Conservation (phyloP, 352 stramenopile genomes). For the Phytopythium ostracodes region DNA sequence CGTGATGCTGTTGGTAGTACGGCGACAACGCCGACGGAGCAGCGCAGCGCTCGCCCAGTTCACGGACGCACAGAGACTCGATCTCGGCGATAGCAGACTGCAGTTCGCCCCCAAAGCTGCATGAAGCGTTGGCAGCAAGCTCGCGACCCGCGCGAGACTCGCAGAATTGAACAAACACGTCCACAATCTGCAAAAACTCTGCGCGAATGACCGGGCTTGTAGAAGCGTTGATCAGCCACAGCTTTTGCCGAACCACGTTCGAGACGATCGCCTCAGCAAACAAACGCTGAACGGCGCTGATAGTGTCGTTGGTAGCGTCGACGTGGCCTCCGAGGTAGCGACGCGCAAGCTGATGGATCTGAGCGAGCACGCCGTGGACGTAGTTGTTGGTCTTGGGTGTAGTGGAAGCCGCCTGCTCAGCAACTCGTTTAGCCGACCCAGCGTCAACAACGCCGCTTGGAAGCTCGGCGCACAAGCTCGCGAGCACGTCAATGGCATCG, state of each 20-base stretch:
- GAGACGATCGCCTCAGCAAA: slow-evolving; percentile 27
- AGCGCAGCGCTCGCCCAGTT: slow-evolving; percentile 25
- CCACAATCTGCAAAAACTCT: slow-evolving; percentile 47
- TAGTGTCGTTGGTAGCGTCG: slow-evolving; percentile 9
- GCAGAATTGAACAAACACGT: slow-evolving; percentile 35
- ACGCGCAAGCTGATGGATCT: slow-evolving; percentile 46
- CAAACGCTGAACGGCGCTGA: slow-evolving; percentile 12
- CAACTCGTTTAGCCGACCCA: background rate
- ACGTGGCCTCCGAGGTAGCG: slow-evolving; percentile 26
- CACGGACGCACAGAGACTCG: slow-evolving; percentile 22
- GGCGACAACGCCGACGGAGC: background rate
- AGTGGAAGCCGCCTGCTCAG: background rate
- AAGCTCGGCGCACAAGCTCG: slow-evolving; percentile 31
- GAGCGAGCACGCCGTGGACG: slow-evolving; percentile 58
- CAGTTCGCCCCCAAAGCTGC: slow-evolving; percentile 11
- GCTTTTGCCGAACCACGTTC: slow-evolving; percentile 32
- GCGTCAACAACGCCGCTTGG: slow-evolving; percentile 25
- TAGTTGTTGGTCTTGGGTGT: slow-evolving; percentile 38
- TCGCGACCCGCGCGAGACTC: background rate
- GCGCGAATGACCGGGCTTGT: slow-evolving; percentile 39
- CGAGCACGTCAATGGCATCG: slow-evolving; percentile 42
- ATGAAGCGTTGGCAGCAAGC: slow-evolving; percentile 11
- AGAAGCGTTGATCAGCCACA: slow-evolving; percentile 37
- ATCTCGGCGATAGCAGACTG: slow-evolving; percentile 13
- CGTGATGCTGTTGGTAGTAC: slow-evolving; percentile 6